Percentiles rank a stretch among this genome's conserved stretches.
These are phyloP conservation scores for Starmera stellimalicola DNA, from an alignment of 1,139 yeast species.

Conservation along the genomic window DNA sequence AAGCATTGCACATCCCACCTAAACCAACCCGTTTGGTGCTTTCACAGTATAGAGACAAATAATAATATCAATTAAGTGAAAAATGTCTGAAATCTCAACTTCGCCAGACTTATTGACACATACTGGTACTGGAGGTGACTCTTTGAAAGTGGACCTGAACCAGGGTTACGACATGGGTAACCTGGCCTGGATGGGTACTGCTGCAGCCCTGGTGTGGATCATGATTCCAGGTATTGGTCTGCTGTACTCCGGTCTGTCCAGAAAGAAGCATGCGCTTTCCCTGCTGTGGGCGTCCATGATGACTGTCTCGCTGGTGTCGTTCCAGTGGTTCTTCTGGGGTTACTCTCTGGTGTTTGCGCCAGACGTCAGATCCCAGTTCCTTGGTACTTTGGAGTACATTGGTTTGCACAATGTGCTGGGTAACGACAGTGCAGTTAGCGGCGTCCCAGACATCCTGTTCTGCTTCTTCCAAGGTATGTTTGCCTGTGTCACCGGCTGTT, in stretches of 20 bases:
- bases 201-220: constrained; percentile 77
- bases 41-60: too few relatives aligned
- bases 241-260: constrained; percentile 79
- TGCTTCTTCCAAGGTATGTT: constrained; percentile 95
- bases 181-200: constrained; percentile 81
- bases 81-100: constrained; percentile 25
- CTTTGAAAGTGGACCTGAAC: constrained; percentile 64
- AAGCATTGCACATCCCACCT: too few relatives aligned
- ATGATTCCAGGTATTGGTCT: constrained; percentile 94
- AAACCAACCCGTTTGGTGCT: too few relatives aligned
- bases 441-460: constrained; percentile 80
- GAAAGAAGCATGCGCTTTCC: constrained; percentile 88
- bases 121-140: constrained; percentile 71
- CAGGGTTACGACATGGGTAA: constrained; percentile 64
- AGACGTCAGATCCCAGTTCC: constrained; percentile 50
- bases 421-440: constrained; percentile 56
- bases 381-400: constrained; percentile 76
- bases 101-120: constrained; percentile 34
- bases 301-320: constrained; percentile 71
- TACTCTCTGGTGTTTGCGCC: constrained; percentile 81
- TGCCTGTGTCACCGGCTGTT: constrained; percentile 83
- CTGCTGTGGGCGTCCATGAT: constrained; percentile 89
- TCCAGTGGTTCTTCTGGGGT: constrained; percentile 99
- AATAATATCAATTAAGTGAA: constrained; percentile 2
- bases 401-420: constrained; percentile 75